Evolutionary conservation across 192 early-diverging fungal genomes (phyloP), one percentile per base, ranked within the genome.

Genomic region (Dissophora globulifera): DNA sequence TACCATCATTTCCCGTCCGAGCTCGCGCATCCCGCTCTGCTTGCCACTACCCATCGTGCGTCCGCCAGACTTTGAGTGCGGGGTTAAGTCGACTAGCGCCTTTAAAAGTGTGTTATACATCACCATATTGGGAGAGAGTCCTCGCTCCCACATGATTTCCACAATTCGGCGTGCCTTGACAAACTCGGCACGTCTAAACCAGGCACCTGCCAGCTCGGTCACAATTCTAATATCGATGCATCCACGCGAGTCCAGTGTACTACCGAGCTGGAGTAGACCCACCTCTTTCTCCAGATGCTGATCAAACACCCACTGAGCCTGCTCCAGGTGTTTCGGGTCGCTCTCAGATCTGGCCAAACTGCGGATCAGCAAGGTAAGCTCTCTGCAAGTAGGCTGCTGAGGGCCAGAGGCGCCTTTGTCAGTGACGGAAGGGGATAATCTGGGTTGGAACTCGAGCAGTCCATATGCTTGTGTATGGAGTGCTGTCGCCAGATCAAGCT

Each of bases 91-190:
- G 25, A 76, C 27, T 19, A 76, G 33, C 0, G 64, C 19, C 38
- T 76, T 65, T 22, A 76, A 58, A 12, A 76, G 26, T 12, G 72
- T 76, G 58, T 76, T 76, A 46, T 76, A 76, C 46, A 76, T 60
- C 30, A 62, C 22, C 72, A 76, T 76, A 49, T 61, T 76, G 33
- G 63, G 72, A 6, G 40, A 33, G 45, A 76, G 47, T 1, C 30
- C 47, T 17, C 40, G 50, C 19, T 57, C 42, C 35, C 52, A 50
- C 62, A 76, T 67, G 9, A 42, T 49, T 6, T 67, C 58, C 17
- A 67, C 16, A 8, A 62, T 51, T 1, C 47, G 29, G 7, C 45
- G 43, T 3, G 57, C 58, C 10, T 30, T 33, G 4, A 27, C 9
- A 40, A 66, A 76, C 45, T 76, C 50, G 17, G 72, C 72, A 2